These are phyloP conservation scores for Maudiozyma pseudohumilis DNA, from an alignment of 805 yeast species.

Conservation along the genomic window DNA sequence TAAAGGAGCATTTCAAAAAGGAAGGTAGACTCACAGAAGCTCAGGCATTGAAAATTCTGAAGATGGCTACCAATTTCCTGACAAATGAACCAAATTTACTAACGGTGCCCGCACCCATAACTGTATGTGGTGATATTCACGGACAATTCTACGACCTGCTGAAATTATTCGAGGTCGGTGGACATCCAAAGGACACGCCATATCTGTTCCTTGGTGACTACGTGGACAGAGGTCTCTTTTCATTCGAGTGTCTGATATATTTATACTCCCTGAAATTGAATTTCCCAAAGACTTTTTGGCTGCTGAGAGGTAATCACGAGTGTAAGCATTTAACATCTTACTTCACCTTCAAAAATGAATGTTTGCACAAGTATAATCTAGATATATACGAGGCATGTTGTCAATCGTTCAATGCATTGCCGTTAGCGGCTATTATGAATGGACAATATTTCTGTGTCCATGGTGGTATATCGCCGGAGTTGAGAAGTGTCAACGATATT, in stretches of 20 bases:
- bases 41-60: constrained; percentile 61
- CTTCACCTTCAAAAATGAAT: constrained; percentile 86
- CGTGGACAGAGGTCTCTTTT: constrained; percentile 88
- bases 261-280: constrained; percentile 71
- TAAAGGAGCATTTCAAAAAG: constrained; percentile 60
- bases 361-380: constrained; percentile 68
- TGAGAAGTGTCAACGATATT: constrained; percentile 60
- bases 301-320: constrained; percentile 92
- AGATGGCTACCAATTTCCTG: constrained; percentile 54
- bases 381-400: constrained; percentile 64
- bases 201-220: constrained; percentile 88
- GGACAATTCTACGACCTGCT: constrained; percentile 88
- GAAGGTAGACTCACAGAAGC: constrained; percentile 72
- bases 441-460: constrained; percentile 92
- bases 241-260: constrained; percentile 71
- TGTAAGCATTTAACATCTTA: constrained; percentile 87
- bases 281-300: constrained; percentile 63
- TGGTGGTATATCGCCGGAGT: constrained; percentile 88
- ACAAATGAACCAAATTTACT: constrained; percentile 69
- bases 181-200: constrained; percentile 66
- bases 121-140: constrained; percentile 95
- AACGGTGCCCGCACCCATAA: constrained; percentile 81
- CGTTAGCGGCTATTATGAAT: constrained; percentile 89
- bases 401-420: constrained; percentile 73
- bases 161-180: constrained; percentile 89